Evolutionary conservation across 257 asterid species (phyloP).

Genomic region (Verbena officinalis): DNA sequence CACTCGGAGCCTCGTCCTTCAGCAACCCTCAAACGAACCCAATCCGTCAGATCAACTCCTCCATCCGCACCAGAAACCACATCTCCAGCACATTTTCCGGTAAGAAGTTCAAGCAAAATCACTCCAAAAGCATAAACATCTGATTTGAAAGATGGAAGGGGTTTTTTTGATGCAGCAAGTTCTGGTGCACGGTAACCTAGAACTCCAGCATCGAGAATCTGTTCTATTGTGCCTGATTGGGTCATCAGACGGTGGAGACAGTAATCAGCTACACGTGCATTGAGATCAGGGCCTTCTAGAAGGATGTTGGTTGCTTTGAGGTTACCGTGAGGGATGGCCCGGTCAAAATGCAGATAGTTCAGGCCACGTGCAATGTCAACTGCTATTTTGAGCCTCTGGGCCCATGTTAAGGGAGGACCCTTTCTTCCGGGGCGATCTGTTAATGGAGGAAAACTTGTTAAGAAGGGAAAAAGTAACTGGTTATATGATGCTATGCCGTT

Average conservation of each 20-base stretch:
- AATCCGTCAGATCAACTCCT: slow-evolving; percentile 85
- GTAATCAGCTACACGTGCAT: slow-evolving; percentile 88
- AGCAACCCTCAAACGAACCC: slow-evolving; percentile 90
- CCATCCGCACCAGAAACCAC: slow-evolving; percentile 89
- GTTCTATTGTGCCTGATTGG: slow-evolving; percentile 87
- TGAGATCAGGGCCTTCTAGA: slow-evolving; percentile 83
- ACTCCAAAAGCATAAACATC: slow-evolving; percentile 95
- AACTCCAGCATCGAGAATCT: slow-evolving; percentile 93
- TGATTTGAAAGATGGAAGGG: slow-evolving; percentile 88
- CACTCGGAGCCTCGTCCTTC: slow-evolving; percentile 81
- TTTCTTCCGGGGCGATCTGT: slow-evolving; percentile 95
- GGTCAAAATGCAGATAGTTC: slow-evolving; percentile 98
- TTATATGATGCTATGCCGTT: not conserved
- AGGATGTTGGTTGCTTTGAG: slow-evolving; percentile 85
- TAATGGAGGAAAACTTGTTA: slow-evolving; percentile 1
- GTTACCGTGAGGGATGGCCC: slow-evolving; percentile 94
- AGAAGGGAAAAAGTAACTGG: slow-evolving; percentile 3
- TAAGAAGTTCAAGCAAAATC: slow-evolving; percentile 73
- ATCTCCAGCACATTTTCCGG: slow-evolving; percentile 97
- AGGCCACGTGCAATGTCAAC: slow-evolving; percentile 99
- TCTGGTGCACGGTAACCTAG: slow-evolving; percentile 97
- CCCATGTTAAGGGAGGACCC: slow-evolving; percentile 80
- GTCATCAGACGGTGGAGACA: slow-evolving; percentile 98
- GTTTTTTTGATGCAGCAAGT: slow-evolving; percentile 80
- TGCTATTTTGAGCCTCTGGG: slow-evolving; percentile 87